Evolutionary conservation across 2,329 filamentous ascomycete species (phyloP).

Genomic region (Aspergillus nomiae): DNA sequence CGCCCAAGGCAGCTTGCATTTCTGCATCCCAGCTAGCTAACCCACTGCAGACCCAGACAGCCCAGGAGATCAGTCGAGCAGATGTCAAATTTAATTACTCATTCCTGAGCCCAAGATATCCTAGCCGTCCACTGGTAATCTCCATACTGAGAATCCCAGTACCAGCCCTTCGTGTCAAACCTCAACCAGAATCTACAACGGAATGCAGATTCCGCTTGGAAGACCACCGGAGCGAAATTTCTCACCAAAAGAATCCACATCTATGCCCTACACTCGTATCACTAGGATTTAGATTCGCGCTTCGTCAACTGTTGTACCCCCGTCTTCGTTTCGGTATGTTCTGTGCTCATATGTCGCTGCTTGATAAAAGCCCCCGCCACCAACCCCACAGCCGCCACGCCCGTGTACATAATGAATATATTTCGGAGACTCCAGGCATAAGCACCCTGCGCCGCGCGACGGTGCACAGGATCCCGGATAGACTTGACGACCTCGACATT

Average conservation of each 20-base stretch:
- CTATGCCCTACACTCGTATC: not conserved
- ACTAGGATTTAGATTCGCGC: not conserved
- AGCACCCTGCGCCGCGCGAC: slow-evolving; percentile 43
- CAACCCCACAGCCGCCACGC: slow-evolving; percentile 44
- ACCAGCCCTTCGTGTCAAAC: not conserved
- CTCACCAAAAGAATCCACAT: not conserved
- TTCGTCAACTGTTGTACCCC: slow-evolving; percentile 29
- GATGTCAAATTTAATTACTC: too few species aligned
- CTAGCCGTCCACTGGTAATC: not conserved
- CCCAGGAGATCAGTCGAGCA: too few species aligned
- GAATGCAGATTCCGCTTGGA: not conserved
- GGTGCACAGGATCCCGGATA: slow-evolving; percentile 40
- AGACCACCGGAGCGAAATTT: not conserved
- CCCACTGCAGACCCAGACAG: too few species aligned
- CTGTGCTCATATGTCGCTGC: slow-evolving; percentile 48
- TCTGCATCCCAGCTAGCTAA: too few species aligned
- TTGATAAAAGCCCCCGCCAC: slow-evolving; percentile 48
- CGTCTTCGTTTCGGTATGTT: slow-evolving; percentile 56
- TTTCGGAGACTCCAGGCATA: slow-evolving; percentile 52
- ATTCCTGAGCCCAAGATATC: too few species aligned
- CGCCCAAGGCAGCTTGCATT: too few species aligned
- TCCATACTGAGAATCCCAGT: not conserved
- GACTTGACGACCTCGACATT: slow-evolving; percentile 46
- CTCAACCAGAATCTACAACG: not conserved
- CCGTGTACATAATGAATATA: slow-evolving; percentile 53